Evolutionary conservation across 306 rosid species (phyloP), one percentile per base, ranked within the genome.

Genomic region (Quercus berberidifolia): DNA sequence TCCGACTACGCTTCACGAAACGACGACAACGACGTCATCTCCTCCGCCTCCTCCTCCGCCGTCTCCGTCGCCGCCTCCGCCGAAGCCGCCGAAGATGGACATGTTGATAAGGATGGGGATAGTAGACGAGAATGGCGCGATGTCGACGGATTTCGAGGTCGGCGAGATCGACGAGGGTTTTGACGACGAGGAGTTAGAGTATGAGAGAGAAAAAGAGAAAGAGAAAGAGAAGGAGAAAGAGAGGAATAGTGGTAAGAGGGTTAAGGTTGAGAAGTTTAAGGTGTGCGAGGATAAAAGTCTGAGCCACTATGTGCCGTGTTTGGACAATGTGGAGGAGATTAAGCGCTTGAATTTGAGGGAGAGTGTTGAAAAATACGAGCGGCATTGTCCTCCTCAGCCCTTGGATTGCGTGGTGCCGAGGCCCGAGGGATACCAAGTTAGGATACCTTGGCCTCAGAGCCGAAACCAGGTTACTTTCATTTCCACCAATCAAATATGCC

Each of bases 381-480:
- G 98, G 55, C 98, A 94, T 84, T 94, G 97, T 46, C 97, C 97
- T 38, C 93, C 97, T 30, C 84, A 82, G 78, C 86, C 83, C 69
- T 82, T 92, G 74, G 79, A 84, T 77, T 94, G 98, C 84, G 30
- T 89, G 79, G 87, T 94, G 73, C 94, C 97, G 23, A 63, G 65
- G 76, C 97, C 97, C 0, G 74, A 84, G 15, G 91, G 87, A 18
- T 94, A 94, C 69, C 83, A 70, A 81, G 84, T 68, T 13, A 91
- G 87, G 20, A 86, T 94, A 20, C 87, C 81, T 5, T 94, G 98
- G 97, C 98, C 98, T 0, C 59, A 72, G 79, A 94, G 98, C 83
- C 86, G 94, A 83, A 93, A 94, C 74, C 89, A 94, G 97, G 97
- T 94, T 94, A 85, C 80, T 81, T 87, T 9, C 8, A 1, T 35